Evolutionary conservation across 805 yeast species (phyloP).

Genomic region (Cyberlindnera euphorbiae): DNA sequence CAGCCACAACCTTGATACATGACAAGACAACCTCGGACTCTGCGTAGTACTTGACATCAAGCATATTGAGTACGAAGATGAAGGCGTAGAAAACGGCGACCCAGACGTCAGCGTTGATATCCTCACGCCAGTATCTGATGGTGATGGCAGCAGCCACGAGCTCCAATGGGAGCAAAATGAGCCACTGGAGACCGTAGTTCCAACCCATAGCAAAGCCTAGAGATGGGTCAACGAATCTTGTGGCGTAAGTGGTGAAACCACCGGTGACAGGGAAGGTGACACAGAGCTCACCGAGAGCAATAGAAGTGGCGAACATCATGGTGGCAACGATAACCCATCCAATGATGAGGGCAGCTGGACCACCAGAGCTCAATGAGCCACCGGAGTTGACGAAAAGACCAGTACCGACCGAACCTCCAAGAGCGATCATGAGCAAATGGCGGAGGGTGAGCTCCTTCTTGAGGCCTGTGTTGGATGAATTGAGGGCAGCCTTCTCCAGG

Average conservation of each 20-base stretch:
- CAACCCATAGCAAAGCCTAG: constrained; percentile 50
- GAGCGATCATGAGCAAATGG: constrained; percentile 74
- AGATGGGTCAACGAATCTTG: constrained; percentile 50
- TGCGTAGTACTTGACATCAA: constrained; percentile 49
- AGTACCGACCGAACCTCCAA: constrained; percentile 71
- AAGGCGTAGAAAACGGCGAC: constrained; percentile 46
- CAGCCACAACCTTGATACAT: constrained; percentile 41
- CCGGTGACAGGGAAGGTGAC: constrained; percentile 52
- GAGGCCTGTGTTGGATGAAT: constrained; percentile 35
- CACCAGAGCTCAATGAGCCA: constrained; percentile 49
- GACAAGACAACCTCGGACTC: constrained; percentile 50
- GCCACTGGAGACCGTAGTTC: constrained; percentile 51
- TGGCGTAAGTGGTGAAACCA: constrained; percentile 44
- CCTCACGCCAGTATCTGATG: constrained; percentile 48
- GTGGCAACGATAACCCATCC: constrained; percentile 50
- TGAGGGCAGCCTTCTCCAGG: constrained; percentile 33
- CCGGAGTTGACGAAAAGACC: constrained; percentile 68
- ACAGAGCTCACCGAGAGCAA: constrained; percentile 50
- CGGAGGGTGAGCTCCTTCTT: constrained; percentile 33
- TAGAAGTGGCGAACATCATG: constrained; percentile 55
- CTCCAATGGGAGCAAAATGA: constrained; percentile 51
- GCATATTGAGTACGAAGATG: constrained; percentile 43
- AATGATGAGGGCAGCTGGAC: constrained; percentile 59
- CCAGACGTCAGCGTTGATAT: constrained; percentile 50
- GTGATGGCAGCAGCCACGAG: constrained; percentile 56